phyloP scores from a whole-genome alignment of 1,284 basidiomycete genomes.

The Microstroma glucosiphilum region DNA sequence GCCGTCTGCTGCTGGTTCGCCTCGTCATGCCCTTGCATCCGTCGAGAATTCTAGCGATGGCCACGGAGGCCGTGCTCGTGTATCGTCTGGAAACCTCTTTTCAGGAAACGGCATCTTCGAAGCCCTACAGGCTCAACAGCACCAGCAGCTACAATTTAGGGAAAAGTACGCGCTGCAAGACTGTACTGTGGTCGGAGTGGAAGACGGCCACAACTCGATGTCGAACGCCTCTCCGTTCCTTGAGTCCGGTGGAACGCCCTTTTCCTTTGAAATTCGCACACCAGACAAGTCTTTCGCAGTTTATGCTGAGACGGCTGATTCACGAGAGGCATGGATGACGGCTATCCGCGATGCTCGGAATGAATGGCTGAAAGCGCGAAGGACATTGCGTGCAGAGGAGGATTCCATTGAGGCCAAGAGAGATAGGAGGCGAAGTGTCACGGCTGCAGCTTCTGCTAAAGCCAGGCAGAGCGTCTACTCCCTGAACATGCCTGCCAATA shows the following conservation, averaged over 20 bases:
- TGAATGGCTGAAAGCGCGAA: slow-evolving; percentile 37
- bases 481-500: background rate
- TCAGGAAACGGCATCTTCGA: background rate
- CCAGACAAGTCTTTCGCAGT: slow-evolving; percentile 48
- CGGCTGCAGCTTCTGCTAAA: slow-evolving; percentile 16
- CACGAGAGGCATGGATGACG: slow-evolving; percentile 38
- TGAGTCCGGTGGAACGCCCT: background rate
- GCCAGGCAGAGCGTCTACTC: slow-evolving; percentile 9
- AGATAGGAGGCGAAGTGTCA: slow-evolving; percentile 20
- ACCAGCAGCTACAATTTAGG: slow-evolving; percentile 38
- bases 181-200: slow-evolving; percentile 43
- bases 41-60: background rate
- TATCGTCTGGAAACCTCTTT: slow-evolving; percentile 4
- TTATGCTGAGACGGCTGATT: slow-evolving; percentile 33
- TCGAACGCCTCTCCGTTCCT: background rate
- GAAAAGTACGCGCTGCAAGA: slow-evolving; percentile 43
- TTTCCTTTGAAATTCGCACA: slow-evolving; percentile 44
- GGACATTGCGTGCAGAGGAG: slow-evolving; percentile 39
- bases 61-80: background rate
- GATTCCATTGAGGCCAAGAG: slow-evolving; percentile 39
- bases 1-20: background rate
- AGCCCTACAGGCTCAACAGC: background rate
- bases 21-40: background rate
- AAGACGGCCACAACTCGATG: slow-evolving; percentile 14
- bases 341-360: slow-evolving; percentile 43